Conservation (phyloP, 495 filamentous ascomycete species). For the Penicilliopsis zonata region DNA sequence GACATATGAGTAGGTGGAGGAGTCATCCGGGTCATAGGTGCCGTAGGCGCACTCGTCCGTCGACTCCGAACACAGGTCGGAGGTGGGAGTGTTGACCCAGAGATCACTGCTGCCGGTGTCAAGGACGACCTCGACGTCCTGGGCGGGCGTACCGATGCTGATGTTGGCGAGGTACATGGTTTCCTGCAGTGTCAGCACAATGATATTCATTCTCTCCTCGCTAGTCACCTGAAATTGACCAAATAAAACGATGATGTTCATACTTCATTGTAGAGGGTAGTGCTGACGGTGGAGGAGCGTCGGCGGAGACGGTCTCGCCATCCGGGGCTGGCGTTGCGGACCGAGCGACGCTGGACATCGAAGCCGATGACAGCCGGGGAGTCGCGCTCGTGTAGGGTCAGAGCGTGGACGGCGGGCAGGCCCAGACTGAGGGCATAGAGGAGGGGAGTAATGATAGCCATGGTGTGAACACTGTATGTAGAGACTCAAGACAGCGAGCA, state of each 20-base stretch:
- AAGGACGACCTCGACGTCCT: constrained; percentile 52
- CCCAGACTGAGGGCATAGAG: too few relatives aligned
- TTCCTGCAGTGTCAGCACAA: constrained; percentile 14
- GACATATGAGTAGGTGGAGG: constrained; percentile 70
- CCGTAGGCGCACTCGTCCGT: constrained; percentile 38
- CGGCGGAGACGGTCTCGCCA: not conserved
- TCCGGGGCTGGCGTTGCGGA: not conserved
- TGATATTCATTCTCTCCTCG: not conserved
- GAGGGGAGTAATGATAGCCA: not conserved
- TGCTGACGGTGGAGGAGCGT: not conserved
- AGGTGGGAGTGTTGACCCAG: constrained; percentile 67
- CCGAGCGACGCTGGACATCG: not conserved
- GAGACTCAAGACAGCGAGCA: constrained; percentile 1
- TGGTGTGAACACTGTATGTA: constrained; percentile 18
- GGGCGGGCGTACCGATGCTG: constrained; percentile 59
- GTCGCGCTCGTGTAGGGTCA: constrained; percentile 1
- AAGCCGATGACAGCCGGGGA: not conserved
- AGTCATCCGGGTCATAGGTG: constrained; percentile 60
- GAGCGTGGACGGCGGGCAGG: not conserved
- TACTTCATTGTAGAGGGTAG: constrained; percentile 32
- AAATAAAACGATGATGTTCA: too few relatives aligned
- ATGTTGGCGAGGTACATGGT: constrained; percentile 59
- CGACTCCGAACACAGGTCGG: constrained; percentile 40
- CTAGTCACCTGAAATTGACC: not conserved
- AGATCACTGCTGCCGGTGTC: constrained; percentile 86